These are phyloP conservation scores for Sordariomycetes sp. DNA, from an alignment of 2,329 filamentous ascomycete species.

Conservation along the genomic window DNA sequence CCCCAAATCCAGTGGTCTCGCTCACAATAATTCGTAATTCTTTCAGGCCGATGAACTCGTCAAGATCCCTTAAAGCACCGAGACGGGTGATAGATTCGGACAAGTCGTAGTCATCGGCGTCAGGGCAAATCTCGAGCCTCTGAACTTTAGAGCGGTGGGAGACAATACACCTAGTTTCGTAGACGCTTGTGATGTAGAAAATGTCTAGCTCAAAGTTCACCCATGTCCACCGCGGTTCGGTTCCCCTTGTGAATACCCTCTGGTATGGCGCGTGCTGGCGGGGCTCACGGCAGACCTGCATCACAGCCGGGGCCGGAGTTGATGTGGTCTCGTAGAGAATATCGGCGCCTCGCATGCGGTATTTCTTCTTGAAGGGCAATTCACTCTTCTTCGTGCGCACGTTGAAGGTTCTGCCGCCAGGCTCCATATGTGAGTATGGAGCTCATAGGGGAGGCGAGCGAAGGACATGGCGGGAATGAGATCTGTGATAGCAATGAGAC, in stretches of 20 bases:
- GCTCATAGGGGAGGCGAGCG: conserved; percentile 4
- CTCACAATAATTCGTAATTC: conserved; percentile 5
- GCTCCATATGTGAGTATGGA: conserved; percentile 5
- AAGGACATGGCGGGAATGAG: conserved; percentile 4
- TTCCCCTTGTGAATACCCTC: conserved; percentile 1
- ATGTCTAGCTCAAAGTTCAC: conserved; percentile 4
- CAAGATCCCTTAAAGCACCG: neutral
- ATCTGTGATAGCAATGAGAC: neutral
- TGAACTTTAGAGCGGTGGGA: conserved; percentile 5
- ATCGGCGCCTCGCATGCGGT: conserved; percentile 1
- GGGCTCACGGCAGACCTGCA: conserved; percentile 4
- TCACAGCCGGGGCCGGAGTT: conserved; percentile 1
- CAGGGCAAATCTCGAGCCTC: conserved; percentile 4
- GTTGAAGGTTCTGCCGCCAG: conserved; percentile 4
- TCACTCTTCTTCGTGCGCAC: conserved; percentile 3
- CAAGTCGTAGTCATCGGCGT: conserved; percentile 5
- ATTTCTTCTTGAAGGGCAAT: conserved; percentile 1
- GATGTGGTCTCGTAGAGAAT: conserved; percentile 5
- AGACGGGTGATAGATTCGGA: conserved; percentile 3
- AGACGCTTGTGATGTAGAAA: conserved; percentile 6
- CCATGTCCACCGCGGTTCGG: conserved; percentile 4
- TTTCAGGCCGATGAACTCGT: conserved; percentile 4
- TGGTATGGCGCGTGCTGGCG: neutral
- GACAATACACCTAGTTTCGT: neutral
- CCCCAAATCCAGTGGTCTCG: conserved; percentile 1